These are phyloP conservation scores for Fusarium aywerte DNA, from an alignment of 2,329 filamentous ascomycete species.

Conservation along the genomic window DNA sequence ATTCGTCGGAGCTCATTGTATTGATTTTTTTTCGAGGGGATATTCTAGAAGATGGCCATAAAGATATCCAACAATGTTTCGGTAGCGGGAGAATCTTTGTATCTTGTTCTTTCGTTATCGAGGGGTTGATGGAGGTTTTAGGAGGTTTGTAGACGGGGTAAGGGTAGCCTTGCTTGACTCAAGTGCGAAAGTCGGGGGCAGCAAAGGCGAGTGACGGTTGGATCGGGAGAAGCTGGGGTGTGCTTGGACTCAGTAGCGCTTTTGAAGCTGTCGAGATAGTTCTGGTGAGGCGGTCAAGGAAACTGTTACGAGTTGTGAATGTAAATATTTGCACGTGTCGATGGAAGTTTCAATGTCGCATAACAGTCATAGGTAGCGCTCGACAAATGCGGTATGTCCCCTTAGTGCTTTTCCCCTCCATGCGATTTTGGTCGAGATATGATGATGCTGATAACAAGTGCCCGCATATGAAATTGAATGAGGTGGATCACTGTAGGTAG, in stretches of 20 bases:
- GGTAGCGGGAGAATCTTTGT: background rate
- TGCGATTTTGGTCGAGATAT: conserved; percentile 1
- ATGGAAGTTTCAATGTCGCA: conserved; percentile 28
- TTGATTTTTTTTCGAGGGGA: background rate
- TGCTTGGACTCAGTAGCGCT: background rate
- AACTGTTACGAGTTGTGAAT: background rate
- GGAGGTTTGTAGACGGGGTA: conserved; percentile 20
- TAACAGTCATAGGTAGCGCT: conserved; percentile 1
- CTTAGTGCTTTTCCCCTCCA: background rate
- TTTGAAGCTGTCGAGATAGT: conserved; percentile 7
- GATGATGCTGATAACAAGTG: background rate
- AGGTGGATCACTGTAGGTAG: conserved; percentile 1
- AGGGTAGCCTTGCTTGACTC: conserved; percentile 20
- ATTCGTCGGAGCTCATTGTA: conserved; percentile 48
- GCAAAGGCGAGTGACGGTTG: conserved; percentile 1
- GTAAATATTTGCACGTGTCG: conserved; percentile 1
- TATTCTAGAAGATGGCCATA: conserved; percentile 38
- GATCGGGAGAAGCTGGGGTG: no score
- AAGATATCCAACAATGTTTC: conserved; percentile 17
- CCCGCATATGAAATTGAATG: background rate
- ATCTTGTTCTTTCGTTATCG: background rate
- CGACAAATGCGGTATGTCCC: conserved; percentile 17
- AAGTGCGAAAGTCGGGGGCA: background rate
- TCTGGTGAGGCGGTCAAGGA: conserved; percentile 7
- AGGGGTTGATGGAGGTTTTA: background rate